Percentiles rank a stretch among this genome's conserved stretches.
These are phyloP conservation scores for Pachysolen tannophilus DNA, from an alignment of 805 yeast genomes.

Conservation along the genomic window DNA sequence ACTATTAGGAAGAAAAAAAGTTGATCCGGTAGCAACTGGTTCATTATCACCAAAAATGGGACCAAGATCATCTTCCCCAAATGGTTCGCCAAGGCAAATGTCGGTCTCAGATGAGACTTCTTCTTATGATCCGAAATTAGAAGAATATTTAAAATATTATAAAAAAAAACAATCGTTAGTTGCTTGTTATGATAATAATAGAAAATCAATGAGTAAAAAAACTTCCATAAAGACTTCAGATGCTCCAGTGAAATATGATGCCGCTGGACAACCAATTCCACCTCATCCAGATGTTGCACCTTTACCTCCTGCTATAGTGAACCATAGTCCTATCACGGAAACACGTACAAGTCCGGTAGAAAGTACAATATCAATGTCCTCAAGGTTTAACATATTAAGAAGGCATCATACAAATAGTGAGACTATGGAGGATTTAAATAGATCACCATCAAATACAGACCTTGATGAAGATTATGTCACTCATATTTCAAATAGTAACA, in stretches of 20 bases:
- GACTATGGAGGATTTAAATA: too few species aligned
- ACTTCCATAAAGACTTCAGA: conserved; percentile 8
- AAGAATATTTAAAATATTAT: conserved; percentile 36
- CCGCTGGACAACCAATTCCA: conserved; percentile 39
- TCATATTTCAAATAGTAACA: conserved; percentile 7
- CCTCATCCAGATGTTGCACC: conserved; percentile 39
- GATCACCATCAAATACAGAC: neutral
- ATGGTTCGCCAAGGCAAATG: conserved; percentile 6
- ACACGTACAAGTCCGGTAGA: conserved; percentile 9
- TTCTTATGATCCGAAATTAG: conserved; percentile 35
- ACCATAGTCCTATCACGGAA: conserved; percentile 9
- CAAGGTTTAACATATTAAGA: conserved; percentile 1
- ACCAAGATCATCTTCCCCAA: neutral
- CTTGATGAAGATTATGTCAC: conserved; percentile 9
- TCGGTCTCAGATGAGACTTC: neutral
- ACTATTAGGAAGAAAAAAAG: neutral
- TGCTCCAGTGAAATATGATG: conserved; percentile 26
- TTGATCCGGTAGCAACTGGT: neutral
- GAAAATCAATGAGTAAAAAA: neutral
- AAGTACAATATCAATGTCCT: neutral
- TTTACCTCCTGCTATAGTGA: conserved; percentile 40
- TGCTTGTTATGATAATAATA: neutral
- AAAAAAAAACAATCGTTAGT: conserved; percentile 17
- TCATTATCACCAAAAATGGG: neutral
- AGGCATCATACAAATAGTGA: neutral